Evolutionary conservation across 768 basidiomycete species (phyloP), one percentile per base, ranked within the genome.

Genomic region (Austroboletus eburneus): DNA sequence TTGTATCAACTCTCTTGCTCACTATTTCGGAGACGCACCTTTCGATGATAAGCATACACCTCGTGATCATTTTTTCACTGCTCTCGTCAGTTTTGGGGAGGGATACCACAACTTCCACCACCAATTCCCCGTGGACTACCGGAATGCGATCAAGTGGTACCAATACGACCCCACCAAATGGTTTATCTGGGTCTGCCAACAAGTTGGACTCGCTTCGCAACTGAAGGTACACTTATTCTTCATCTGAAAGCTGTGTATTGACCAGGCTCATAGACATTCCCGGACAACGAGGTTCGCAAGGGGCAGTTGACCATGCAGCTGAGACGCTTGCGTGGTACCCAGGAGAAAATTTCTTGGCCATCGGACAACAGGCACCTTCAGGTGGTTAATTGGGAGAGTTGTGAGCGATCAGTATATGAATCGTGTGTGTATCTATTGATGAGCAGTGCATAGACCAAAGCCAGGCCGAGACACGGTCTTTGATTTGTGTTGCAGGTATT

Each of bases 21-120:
- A 95, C 66, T 94, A 89, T 88, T 82, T 95, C 48, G 91, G 91
- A 39, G 90, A 91, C 45, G 71, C 81, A 22, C 87, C 89, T 13
- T 94, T 90, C 63, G 90, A 94, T 69, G 87, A 91, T 77, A 91
- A 91, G 72, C 86, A 90, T 66, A 87, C 88, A n/a, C 90, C 92
- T 3, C 76, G 81, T 42, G 90, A 94, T 69, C 90, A 90, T 67
- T 65, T 88, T 39, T 68, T 91, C 64, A 93, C 91, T 29, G 91
- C 91, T 6, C 71, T 95, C 32, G 83, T 81, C 50, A 93, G 91
- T n/a, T 82, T 91, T 62, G 92, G 92, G 43, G 92, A 95, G 66
- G 91, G 92, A 18, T 95, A 95, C 72, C 92, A 95, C 76, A 95
- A 95, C 69, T 93, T 92, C 80, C 92, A 95, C 71, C 91, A 95